Evolutionary conservation across 169 alveolate genomes (phyloP), one percentile per base, ranked within the genome.

Genomic region (Cyclospora cayetanensis): DNA sequence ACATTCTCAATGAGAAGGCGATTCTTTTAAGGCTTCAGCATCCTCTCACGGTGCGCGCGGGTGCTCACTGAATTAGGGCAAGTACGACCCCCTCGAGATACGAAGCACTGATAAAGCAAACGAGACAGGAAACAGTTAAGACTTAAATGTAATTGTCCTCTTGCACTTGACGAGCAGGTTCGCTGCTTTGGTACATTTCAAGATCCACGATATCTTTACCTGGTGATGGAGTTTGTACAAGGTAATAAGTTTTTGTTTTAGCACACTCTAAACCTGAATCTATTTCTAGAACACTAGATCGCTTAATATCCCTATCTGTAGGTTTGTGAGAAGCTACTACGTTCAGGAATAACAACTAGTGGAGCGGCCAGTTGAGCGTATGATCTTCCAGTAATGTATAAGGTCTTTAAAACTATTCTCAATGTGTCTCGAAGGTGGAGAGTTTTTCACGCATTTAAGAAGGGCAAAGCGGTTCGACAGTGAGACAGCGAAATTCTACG

Each of bases 1-100:
- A 97, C 93, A 97, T 98, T 66, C 96, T 94, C 88, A 95, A 97
- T 86, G 99, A 98, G 93, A 97, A 97, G 94, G 93, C 95, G 72
- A 97, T 98, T 50, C 95, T 98, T 25, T 84, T 93, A 55, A 60
- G 91, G 31, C 93, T 98, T 20, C 95, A 96, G 20, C 98, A 96
- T 76, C 99, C 99, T 1, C 97, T 97, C 79, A 96, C 97, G 50
- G 97, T 97, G 46, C 88, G 97, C 46, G 20, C 50, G n/a, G n/a
- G n/a, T n/a, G n/a, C 60, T 46, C 60, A 46, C 15, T 46, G 15
- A 15, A 46, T 11, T 15, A 46, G 60, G 15, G 60, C 60, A 46
- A 46, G 15, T 46, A 46, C 15, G 15, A 46, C n/a, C n/a, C n/a
- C n/a, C n/a, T n/a, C n/a, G 60, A 46, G 60, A 46, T 46, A 46